Conservation (phyloP, 495 filamentous ascomycete species). For the Achaetomiella virescens region DNA sequence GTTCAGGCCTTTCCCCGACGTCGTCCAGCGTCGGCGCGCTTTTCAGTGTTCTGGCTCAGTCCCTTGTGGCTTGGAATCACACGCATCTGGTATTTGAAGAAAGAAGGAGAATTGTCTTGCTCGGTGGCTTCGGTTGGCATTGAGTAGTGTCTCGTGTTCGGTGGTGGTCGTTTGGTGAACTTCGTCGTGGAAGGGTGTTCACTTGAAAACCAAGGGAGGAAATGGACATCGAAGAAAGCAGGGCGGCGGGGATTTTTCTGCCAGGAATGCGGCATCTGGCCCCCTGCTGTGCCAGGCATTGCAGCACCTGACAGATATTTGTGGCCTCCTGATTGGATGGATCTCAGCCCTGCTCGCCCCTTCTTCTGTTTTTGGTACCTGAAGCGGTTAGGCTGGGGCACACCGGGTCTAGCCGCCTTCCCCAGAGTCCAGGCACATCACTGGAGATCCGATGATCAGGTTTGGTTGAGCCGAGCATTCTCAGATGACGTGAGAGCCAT, state of each 20-base stretch:
- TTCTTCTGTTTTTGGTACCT: too few relatives aligned
- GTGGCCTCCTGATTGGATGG: too few relatives aligned
- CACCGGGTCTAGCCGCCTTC: too few relatives aligned
- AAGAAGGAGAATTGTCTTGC: slow-evolving; percentile 37
- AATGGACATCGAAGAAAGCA: slow-evolving; percentile 6
- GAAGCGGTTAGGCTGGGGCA: too few relatives aligned
- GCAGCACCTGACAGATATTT: not conserved
- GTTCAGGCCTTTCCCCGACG: slow-evolving; percentile 46
- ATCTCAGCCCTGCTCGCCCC: too few relatives aligned
- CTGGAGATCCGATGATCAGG: too few relatives aligned
- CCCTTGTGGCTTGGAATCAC: slow-evolving; percentile 34
- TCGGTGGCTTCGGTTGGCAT: slow-evolving; percentile 42
- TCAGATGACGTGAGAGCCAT: too few relatives aligned
- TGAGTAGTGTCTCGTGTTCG: slow-evolving; percentile 21
- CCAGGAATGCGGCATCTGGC: not conserved
- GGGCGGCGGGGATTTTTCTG: slow-evolving; percentile 8
- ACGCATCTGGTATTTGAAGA: slow-evolving; percentile 46
- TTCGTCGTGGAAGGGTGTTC: not conserved
- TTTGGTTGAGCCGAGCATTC: too few relatives aligned
- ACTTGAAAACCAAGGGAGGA: slow-evolving; percentile 11
- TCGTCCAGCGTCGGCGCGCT: slow-evolving; percentile 44
- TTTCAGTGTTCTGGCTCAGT: slow-evolving; percentile 35
- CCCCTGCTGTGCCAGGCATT: not conserved
- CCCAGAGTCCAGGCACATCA: too few relatives aligned
- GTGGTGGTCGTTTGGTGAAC: not conserved